Conservation (phyloP, 495 filamentous ascomycete genomes). For the Trichoderma gamsii region DNA sequence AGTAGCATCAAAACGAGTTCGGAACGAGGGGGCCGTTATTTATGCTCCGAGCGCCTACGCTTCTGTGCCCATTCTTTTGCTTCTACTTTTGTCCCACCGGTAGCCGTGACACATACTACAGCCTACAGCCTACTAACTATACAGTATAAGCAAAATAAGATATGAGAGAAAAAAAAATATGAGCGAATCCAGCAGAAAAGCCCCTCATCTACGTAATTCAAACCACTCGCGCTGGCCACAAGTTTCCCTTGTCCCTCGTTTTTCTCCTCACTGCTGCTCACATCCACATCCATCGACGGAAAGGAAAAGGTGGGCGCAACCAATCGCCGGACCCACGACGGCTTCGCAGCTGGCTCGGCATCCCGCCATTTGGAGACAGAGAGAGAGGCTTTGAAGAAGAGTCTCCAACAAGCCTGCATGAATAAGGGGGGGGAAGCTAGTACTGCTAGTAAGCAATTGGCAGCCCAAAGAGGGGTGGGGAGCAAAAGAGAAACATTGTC, state of each 20-base stretch:
- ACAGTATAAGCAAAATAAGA: background rate
- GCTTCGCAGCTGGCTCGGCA: background rate
- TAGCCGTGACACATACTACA: background rate
- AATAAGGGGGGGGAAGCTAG: background rate
- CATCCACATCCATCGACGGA: background rate
- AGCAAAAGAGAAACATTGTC: background rate
- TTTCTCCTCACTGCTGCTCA: background rate
- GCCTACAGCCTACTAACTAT: background rate
- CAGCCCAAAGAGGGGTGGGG: background rate
- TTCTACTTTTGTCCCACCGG: background rate
- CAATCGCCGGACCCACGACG: background rate
- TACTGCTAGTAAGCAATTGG: too few species aligned
- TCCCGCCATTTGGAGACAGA: background rate
- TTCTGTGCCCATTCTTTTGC: background rate
- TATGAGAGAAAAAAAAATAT: background rate
- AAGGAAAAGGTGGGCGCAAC: too few species aligned
- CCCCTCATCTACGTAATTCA: constrained; percentile 8
- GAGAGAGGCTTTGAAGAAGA: too few species aligned
- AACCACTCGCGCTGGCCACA: background rate
- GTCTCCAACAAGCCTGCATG: too few species aligned
- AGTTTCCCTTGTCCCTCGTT: too few species aligned
- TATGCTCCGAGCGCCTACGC: background rate
- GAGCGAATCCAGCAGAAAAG: background rate
- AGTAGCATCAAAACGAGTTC: background rate
- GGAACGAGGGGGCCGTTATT: background rate